Base-by-base conservation (phyloP, 768 basidiomycete species). In the Amanita fuliginea region DNA sequence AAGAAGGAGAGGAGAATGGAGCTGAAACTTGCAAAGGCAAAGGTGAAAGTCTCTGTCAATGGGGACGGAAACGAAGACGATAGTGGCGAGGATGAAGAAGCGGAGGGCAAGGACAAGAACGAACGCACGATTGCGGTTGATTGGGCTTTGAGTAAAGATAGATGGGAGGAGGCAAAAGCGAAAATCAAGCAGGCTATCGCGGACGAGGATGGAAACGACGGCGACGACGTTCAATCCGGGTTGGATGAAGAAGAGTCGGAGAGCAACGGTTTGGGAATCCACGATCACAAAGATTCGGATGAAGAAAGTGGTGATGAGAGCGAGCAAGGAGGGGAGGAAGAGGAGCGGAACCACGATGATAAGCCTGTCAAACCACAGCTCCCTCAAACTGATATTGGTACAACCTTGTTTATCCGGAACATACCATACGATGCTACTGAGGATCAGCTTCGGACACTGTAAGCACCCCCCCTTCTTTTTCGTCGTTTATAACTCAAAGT, bases 141-240 rank as follows among this genome's bases (percentile, higher is more conserved):
- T n/a, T n/a, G n/a, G n/a, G n/a, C 93, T 3, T 64, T 97, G 61
- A 90, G 91, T 62, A 95, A 96, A 67, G 86, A 88, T 42, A 86
- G 81, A 65, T 96, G 90, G 89, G 75, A 89, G 62, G 81, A 86
- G 61, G 85, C 83, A 56, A 78, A 80, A 64, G 75, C 74, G 40
- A 79, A 81, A 60, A 51, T 75, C 48, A 70, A 67, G 56, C 56
- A 5, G 53, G 57, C 4, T 59, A 57, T 19, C 60, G 56, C n/a
- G 57, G 57, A 51, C 59, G 59, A 14, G 56, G 52, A 35, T 37
- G 59, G 55, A 26, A 64, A 64, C 14, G 62, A 61, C 22, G 22
- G 4, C 7, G 13, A 22, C 22, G 41, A 42, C 14, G 11, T 58
- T 14, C 67, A 64, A 14, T 61, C 56, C 35, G 70, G 66, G 6